Evolutionary conservation across 495 filamentous ascomycete genomes (phyloP), one percentile per base, ranked within the genome.

Genomic region (Pseudomonodictys pantanalensis): DNA sequence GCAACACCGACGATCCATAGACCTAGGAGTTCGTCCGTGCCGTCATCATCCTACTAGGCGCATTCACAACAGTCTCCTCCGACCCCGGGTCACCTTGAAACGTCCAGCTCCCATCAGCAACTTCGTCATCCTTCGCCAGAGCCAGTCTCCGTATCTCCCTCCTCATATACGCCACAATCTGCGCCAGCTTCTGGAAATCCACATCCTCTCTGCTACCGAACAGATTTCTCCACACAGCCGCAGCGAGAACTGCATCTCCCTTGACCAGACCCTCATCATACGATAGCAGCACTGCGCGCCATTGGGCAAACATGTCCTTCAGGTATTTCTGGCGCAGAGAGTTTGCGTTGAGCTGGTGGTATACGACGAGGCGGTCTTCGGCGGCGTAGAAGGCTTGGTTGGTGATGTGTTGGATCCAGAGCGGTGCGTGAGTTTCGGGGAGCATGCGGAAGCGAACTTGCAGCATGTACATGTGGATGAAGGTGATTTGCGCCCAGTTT

Each of bases 371-470:
- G 70, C 85, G 85, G 67, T 88, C 83, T 75, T 98, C 93, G 30
- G 89, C 89, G 62, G 88, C 85, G 75, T 89, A 88, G 74, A 95
- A 97, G 78, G 93, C 95, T 71, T 96, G 91, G 72, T 98, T 89
- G 29, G 93, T 83, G 35, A 89, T 77, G 68, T 91, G 85, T 58
- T 88, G 88, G 52, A 86, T 84, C 78, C 87, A 91, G 10, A 78
- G 76, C 48, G 76, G 76, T 25, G 78, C 80, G 20, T 85, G 78
- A n/a, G 72, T 73, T 2, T 78, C 71, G 20, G 87, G 87, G 56
- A 93, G 81, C 58, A 79, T 79, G 46, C 93, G 88, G 44, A 97
- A 76, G 39, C 92, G 87, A n/a, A 88, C 86, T n/a, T 87, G 86
- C 38, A 97, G 73, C 48, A 96, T 81, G 77, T 95, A 97, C 84